phyloP scores from a whole-genome alignment of 345 rosid species.

The Populus tremula region DNA sequence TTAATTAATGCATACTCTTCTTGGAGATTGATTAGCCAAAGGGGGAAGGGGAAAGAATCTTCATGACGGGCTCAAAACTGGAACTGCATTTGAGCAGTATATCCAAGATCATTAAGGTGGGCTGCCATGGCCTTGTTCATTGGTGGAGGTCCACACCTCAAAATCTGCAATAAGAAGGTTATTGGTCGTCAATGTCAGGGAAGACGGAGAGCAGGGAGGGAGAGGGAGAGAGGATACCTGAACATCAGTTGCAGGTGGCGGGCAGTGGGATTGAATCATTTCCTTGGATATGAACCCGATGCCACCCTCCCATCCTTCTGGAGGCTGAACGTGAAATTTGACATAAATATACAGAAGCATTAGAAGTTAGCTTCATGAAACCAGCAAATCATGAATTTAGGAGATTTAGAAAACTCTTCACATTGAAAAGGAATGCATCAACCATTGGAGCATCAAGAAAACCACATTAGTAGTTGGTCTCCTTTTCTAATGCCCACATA shows the following conservation, averaged over 20 bases:
- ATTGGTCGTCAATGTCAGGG: neutral
- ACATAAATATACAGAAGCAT: neutral
- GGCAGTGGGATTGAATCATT: constrained; percentile 26
- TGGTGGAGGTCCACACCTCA: constrained; percentile 32
- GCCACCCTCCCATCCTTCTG: constrained; percentile 31
- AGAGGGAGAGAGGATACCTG: constrained; percentile 1
- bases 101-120: constrained; percentile 25
- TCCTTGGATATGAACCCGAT: constrained; percentile 24
- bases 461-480: neutral
- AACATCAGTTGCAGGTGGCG: constrained; percentile 22
- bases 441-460: neutral
- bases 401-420: neutral
- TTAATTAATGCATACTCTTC: neutral
- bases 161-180: constrained; percentile 7
- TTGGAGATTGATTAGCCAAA: neutral
- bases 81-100: constrained; percentile 23
- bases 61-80: constrained; percentile 18
- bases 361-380: neutral
- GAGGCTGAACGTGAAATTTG: constrained; percentile 16
- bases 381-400: neutral
- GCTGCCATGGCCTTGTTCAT: constrained; percentile 38
- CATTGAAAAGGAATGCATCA: neutral
- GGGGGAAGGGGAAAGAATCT: neutral
- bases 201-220: neutral
- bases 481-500: neutral